Conservation (phyloP, 192 early-diverging fungal species). For the Haplosporangium gracile region DNA sequence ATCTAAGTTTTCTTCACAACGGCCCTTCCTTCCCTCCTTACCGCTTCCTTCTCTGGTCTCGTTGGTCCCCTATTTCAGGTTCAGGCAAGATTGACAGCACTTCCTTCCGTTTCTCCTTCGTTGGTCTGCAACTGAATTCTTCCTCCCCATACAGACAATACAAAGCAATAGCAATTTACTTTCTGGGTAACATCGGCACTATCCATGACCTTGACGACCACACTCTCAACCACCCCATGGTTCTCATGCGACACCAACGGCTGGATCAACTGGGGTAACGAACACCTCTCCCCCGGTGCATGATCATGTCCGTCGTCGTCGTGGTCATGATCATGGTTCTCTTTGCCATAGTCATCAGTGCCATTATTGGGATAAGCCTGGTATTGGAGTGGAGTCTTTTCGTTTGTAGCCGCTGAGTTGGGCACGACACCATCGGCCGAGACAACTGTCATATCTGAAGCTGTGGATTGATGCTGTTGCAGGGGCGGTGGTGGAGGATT, state of each 20-base stretch:
- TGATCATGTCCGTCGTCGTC: background rate
- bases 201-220: conserved; percentile 48
- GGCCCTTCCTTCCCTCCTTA: background rate
- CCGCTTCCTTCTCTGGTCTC: background rate
- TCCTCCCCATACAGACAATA: background rate
- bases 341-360: background rate
- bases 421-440: background rate
- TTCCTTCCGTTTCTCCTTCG: background rate
- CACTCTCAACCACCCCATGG: conserved; percentile 40
- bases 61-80: background rate
- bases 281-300: conserved; percentile 38
- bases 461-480: background rate
- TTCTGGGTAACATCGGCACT: conserved; percentile 43
- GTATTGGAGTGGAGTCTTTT: conserved; percentile 9
- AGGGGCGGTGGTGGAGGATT: background rate
- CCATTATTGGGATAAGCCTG: background rate
- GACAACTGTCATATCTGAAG: background rate
- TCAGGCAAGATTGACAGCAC: background rate
- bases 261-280: conserved; percentile 32
- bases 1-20: background rate
- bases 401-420: background rate
- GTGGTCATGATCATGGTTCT: background rate
- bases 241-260: conserved; percentile 20
- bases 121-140: too few relatives aligned
- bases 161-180: background rate